Percentiles rank a stretch among this genome's conserved stretches.
Evolutionary conservation across 495 filamentous ascomycete species (phyloP).

Genomic region (Aspergillus heteromorphus): DNA sequence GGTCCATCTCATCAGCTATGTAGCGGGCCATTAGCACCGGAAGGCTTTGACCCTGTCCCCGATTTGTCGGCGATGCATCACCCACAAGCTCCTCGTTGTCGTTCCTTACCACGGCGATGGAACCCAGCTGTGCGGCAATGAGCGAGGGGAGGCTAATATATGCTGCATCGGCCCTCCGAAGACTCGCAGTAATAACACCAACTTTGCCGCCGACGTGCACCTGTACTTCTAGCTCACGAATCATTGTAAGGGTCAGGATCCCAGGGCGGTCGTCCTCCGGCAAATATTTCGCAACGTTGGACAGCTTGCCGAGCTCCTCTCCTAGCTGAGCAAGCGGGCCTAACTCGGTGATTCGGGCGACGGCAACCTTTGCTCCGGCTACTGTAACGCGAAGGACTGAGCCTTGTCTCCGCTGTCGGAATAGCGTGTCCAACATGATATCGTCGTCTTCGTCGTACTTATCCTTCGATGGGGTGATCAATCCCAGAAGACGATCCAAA

Average conservation of each 20-base stretch:
- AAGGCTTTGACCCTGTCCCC: constrained; percentile 17
- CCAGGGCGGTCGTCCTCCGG: constrained; percentile 95
- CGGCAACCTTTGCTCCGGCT: constrained; percentile 49
- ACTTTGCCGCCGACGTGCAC: constrained; percentile 58
- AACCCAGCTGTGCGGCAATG: constrained; percentile 65
- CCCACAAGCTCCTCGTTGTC: constrained; percentile 63
- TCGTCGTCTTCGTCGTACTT: constrained; percentile 91
- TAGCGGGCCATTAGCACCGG: constrained; percentile 74
- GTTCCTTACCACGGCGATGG: constrained; percentile 56
- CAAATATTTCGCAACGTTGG: constrained; percentile 87
- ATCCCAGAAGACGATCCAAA: constrained; percentile 70
- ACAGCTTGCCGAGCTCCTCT: constrained; percentile 72
- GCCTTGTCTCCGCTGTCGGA: constrained; percentile 86
- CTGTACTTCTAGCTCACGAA: constrained; percentile 55
- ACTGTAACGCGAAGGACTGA: constrained; percentile 71
- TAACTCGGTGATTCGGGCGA: constrained; percentile 57
- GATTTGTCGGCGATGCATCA: constrained; percentile 32
- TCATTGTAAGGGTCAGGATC: constrained; percentile 64
- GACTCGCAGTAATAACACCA: constrained; percentile 53
- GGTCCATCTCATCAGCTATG: constrained; percentile 90
- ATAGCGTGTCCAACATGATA: constrained; percentile 86
- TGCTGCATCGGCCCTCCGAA: constrained; percentile 63
- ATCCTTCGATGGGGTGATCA: constrained; percentile 87
- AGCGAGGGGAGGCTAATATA: constrained; percentile 83
- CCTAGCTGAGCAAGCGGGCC: constrained; percentile 60